Base-by-base conservation (phyloP, 306 rosid genomes). In the Styphnolobium japonicum region DNA sequence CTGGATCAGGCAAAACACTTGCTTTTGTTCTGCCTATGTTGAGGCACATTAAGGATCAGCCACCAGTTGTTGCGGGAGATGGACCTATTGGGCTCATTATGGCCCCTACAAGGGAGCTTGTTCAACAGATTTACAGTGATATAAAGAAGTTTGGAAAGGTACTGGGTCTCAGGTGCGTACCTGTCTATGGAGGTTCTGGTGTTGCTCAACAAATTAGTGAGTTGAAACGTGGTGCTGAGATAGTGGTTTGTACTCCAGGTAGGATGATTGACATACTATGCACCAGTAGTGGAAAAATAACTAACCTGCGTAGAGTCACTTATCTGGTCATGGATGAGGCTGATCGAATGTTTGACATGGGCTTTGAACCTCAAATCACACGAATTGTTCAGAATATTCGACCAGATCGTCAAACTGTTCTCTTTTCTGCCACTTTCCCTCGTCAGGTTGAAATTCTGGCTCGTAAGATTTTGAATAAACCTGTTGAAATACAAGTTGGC, bases 331-430 rank as follows among this genome's bases (percentile, higher is more conserved):
- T 94, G 96, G 98, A 94, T 83, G 98, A 94, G 85, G 98, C 98
- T 75, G 98, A 94, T 88, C 85, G 97, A 71, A 94, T 94, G 98
- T 92, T 94, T 85, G 98, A 94, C 88, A 94, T 94, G 98, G 98
- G 98, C 29, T 94, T 94, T 83, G 97, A 94, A 80, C 98, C 98
- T 53, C 98, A 94, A 79, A 94, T 94, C 84, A 92, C 96, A 75
- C 83, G 97, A 80, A 94, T 94, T 78, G 98, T 94, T 81, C 96
- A 94, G 81, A 90, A 94, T 78, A 90, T 94, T 64, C 89, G 84
- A 15, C 97, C 97, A 0, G 94, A 90, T 85, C 96, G 94, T 31
- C 98, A 94, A 78, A 94, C 98, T 6, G 96, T 92, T 53, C 88
- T 94, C 74, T 94, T 94, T 81, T 92, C 98, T 85, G 97, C 98